Conservation (phyloP, 495 filamentous ascomycete species). For the Penicillium paradoxum region DNA sequence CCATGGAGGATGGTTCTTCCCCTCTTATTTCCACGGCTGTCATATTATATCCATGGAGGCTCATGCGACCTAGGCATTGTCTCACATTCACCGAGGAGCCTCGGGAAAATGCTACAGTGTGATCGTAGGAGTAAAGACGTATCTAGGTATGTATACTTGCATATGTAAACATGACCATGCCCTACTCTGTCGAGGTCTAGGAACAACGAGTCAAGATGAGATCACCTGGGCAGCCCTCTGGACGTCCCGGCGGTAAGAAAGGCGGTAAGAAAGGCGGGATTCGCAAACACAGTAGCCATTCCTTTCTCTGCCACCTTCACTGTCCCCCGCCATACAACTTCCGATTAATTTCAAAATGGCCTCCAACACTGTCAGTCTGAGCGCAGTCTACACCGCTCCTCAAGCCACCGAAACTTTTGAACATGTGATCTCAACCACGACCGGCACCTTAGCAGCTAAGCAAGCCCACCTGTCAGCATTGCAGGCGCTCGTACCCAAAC, state of each 20-base stretch:
- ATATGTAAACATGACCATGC: too few relatives aligned
- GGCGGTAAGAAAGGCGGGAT: slow-evolving; percentile 5
- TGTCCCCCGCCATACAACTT: not conserved
- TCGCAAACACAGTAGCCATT: not conserved
- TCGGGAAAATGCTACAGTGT: not conserved
- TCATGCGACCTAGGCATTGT: not conserved
- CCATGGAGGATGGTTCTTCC: not conserved
- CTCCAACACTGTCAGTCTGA: slow-evolving; percentile 26
- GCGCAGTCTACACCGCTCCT: slow-evolving; percentile 57
- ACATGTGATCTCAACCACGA: slow-evolving; percentile 37
- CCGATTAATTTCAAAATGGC: not conserved
- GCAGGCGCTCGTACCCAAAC: slow-evolving; percentile 49
- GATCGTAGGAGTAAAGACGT: not conserved
- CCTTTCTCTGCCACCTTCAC: not conserved
- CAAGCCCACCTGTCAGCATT: slow-evolving; percentile 63
- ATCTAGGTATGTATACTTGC: not conserved
- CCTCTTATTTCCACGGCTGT: not conserved
- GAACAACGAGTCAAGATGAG: not conserved
- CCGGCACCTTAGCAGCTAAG: slow-evolving; percentile 44
- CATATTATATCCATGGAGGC: not conserved
- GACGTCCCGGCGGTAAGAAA: not conserved
- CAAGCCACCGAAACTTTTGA: slow-evolving; percentile 35
- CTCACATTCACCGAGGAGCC: not conserved
- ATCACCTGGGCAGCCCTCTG: not conserved
- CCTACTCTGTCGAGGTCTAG: too few relatives aligned